phyloP scores from a whole-genome alignment of 345 rosid genomes.

The Noccaea caerulescens region DNA sequence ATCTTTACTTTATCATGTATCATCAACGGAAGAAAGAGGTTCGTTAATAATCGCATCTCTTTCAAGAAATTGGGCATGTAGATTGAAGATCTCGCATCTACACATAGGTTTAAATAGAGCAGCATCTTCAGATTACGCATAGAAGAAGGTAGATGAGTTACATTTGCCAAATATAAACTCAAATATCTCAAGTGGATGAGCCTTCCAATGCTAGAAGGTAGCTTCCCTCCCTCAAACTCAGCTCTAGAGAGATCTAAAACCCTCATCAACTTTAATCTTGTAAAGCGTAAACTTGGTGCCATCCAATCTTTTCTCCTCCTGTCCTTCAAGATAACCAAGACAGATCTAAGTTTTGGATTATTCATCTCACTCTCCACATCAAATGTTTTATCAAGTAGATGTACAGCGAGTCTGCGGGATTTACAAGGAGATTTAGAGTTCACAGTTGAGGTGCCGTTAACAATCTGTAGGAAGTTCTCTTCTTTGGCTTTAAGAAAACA shows the following conservation, averaged over 20 bases:
- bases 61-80: conserved; percentile 23
- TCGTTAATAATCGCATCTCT: conserved; percentile 9
- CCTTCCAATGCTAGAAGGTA: conserved; percentile 36
- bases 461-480: conserved; percentile 22
- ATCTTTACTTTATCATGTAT: neutral
- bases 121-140: conserved; percentile 1
- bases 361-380: neutral
- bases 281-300: conserved; percentile 2
- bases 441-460: neutral
- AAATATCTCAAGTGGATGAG: conserved; percentile 46
- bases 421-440: neutral
- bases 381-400: neutral
- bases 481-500: conserved; percentile 32
- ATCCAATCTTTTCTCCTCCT: conserved; percentile 2
- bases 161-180: neutral
- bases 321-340: conserved; percentile 5
- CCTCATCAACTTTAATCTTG: conserved; percentile 34
- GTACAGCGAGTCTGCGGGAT: conserved; percentile 42
- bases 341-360: conserved; percentile 21
- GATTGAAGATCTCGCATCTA: neutral
- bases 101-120: neutral
- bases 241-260: conserved; percentile 41
- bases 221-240: neutral
- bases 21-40: neutral
- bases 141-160: conserved; percentile 26